Evolutionary conservation across 2,329 filamentous ascomycete genomes (phyloP).

Genomic region (Hortaea werneckii): DNA sequence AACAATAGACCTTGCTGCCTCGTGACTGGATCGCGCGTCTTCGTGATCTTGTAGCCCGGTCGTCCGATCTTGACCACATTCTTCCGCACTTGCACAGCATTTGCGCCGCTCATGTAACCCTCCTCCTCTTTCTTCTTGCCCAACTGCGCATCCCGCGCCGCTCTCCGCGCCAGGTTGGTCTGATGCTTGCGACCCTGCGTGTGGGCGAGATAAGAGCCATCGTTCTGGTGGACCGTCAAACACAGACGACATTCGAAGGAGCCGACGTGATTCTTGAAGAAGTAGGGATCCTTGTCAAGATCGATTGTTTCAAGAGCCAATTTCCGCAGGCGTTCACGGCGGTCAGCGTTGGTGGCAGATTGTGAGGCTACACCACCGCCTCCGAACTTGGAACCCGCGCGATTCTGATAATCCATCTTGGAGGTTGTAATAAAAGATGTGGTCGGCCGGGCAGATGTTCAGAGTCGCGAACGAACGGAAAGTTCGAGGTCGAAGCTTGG

Average conservation of each 20-base stretch:
- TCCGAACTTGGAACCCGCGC: constrained; percentile 93
- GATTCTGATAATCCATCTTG: constrained; percentile 54
- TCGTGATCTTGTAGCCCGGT: constrained; percentile 96
- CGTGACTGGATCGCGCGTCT: constrained; percentile 80
- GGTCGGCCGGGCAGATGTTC: too few relatives aligned
- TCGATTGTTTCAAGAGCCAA: constrained; percentile 98
- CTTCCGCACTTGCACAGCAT: constrained; percentile 57
- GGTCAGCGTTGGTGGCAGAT: constrained; percentile 90
- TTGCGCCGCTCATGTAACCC: constrained; percentile 61
- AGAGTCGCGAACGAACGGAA: too few relatives aligned
- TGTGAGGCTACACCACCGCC: constrained; percentile 92
- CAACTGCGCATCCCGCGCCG: constrained; percentile 89
- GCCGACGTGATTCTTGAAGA: constrained; percentile 99
- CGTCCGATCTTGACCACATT: constrained; percentile 91
- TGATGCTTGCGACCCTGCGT: constrained; percentile 98
- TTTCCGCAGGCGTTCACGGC: constrained; percentile 91
- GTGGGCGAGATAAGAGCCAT: constrained; percentile 96
- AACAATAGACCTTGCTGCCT: constrained; percentile 87
- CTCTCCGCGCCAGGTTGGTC: constrained; percentile 90
- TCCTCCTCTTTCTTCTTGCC: constrained; percentile 51
- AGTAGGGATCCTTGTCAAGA: constrained; percentile 98
- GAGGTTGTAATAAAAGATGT: too few relatives aligned
- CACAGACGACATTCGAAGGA: constrained; percentile 97
- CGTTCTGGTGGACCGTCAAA: constrained; percentile 95
- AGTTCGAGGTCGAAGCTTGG: too few relatives aligned